These are phyloP conservation scores for Samsoniella hepiali DNA, from an alignment of 2,329 filamentous ascomycete species.

Conservation along the genomic window DNA sequence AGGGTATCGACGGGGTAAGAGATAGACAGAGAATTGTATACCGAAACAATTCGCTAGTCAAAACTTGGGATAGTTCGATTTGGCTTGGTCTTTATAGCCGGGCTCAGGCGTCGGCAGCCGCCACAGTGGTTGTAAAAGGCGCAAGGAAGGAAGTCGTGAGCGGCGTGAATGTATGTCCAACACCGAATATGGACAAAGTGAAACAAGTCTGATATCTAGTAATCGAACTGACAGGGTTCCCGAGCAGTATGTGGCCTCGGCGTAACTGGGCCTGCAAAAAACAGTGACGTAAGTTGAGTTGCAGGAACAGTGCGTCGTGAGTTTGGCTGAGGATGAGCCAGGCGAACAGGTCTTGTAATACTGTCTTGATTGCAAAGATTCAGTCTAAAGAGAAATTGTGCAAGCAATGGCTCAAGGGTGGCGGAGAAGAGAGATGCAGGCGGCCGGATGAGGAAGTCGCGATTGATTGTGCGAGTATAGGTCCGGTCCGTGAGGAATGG, in stretches of 20 bases:
- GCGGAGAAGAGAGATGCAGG: slow-evolving; percentile 10
- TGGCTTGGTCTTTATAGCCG: slow-evolving; percentile 8
- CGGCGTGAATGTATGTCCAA: not conserved
- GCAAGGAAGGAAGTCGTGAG: not conserved
- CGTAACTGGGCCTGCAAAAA: slow-evolving; percentile 1
- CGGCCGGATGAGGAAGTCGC: slow-evolving; percentile 9
- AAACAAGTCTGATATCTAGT: slow-evolving; percentile 7
- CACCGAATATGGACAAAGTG: not conserved
- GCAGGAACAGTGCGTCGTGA: slow-evolving; percentile 2
- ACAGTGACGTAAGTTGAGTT: slow-evolving; percentile 6
- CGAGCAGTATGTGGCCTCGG: not conserved
- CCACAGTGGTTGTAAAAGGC: not conserved
- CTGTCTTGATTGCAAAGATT: not conserved
- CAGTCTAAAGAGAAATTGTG: not conserved
- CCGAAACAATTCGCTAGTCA: not conserved
- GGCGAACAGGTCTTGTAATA: slow-evolving; percentile 3
- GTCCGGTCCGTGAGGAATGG: not conserved
- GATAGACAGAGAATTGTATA: not conserved
- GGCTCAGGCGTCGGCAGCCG: too few species aligned
- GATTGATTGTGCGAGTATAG: slow-evolving; percentile 13
- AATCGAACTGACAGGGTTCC: not conserved
- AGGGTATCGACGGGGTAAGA: not conserved
- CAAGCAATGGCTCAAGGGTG: slow-evolving; percentile 4
- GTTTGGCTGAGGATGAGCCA: not conserved
- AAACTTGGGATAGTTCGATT: not conserved